Percentiles rank a stretch among this genome's conserved stretches.
Conservation (phyloP, 2,329 filamentous ascomycete genomes). For the Verticillium nonalfalfae region DNA sequence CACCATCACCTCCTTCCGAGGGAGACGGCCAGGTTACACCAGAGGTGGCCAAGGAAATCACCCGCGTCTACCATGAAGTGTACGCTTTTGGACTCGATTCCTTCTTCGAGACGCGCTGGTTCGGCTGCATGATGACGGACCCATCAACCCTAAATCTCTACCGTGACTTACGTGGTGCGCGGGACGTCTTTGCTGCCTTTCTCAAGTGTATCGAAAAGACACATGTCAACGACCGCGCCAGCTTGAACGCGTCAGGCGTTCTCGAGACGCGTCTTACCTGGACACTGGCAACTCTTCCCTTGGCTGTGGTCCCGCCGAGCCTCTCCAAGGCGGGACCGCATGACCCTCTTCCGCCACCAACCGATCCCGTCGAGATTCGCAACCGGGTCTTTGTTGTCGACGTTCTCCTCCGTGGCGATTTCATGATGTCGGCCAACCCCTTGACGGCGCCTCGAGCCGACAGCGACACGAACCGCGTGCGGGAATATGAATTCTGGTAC, state of each 20-base stretch:
- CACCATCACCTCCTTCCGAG: constrained; percentile 40
- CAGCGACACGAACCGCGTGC: constrained; percentile 45
- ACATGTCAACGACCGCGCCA: constrained; percentile 40
- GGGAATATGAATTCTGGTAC: constrained; percentile 79
- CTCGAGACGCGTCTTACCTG: constrained; percentile 56
- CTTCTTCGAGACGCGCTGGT: constrained; percentile 83
- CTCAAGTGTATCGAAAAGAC: constrained; percentile 47
- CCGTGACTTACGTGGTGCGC: constrained; percentile 35
- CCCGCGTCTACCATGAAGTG: constrained; percentile 65
- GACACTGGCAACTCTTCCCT: constrained; percentile 47
- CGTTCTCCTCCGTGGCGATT: constrained; percentile 66
- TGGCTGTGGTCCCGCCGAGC: constrained; percentile 25
- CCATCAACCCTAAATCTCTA: not conserved
- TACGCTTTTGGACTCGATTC: constrained; percentile 69
- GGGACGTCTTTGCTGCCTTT: constrained; percentile 60
- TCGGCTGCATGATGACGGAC: constrained; percentile 23
- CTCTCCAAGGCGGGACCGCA: constrained; percentile 24
- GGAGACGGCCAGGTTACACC: constrained; percentile 43
- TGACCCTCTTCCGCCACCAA: constrained; percentile 39
- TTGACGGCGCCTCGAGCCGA: constrained; percentile 43
- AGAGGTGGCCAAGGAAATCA: constrained; percentile 57
- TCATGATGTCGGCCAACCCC: constrained; percentile 48
- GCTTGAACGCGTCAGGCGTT: constrained; percentile 46
- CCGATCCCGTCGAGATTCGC: constrained; percentile 57
- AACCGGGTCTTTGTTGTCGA: constrained; percentile 72